Conservation (phyloP, 2,329 filamentous ascomycete genomes). For the Ophiosphaerella herpotricha region DNA sequence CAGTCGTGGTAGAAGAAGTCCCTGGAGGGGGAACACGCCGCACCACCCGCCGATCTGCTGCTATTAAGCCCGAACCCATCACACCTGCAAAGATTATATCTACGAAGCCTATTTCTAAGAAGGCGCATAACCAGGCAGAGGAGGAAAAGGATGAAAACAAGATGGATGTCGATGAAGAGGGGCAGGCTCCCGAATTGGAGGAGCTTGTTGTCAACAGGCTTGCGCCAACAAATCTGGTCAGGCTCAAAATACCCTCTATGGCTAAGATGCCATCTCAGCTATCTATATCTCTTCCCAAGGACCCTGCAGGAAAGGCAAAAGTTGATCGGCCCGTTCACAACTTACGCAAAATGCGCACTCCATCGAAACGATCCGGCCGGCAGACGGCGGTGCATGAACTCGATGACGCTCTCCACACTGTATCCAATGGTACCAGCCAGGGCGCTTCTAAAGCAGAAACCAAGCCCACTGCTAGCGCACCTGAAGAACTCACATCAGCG, state of each 20-base stretch:
- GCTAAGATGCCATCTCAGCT: neutral
- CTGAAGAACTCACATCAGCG: too few species aligned
- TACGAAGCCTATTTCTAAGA: neutral
- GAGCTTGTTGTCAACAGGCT: too few species aligned
- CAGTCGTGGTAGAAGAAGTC: neutral
- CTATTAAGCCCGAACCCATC: neutral
- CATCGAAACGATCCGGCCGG: neutral
- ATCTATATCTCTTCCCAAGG: neutral
- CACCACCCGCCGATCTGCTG: conserved; percentile 16
- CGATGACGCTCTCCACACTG: neutral
- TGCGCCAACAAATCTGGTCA: too few species aligned
- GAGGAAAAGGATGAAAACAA: neutral
- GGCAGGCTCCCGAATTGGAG: neutral
- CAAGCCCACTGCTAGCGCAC: neutral
- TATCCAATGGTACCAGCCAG: neutral
- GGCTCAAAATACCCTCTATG: too few species aligned
- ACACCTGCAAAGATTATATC: neutral
- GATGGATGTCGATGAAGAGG: neutral
- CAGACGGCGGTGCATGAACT: neutral
- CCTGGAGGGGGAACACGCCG: conserved; percentile 16
- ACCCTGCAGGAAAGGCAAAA: neutral
- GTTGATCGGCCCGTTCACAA: neutral
- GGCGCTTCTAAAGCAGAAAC: neutral
- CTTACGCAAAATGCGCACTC: conserved; percentile 1
- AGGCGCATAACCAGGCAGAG: neutral